Conservation (phyloP, 1,284 basidiomycete genomes). For the Amylostereum areolatum region DNA sequence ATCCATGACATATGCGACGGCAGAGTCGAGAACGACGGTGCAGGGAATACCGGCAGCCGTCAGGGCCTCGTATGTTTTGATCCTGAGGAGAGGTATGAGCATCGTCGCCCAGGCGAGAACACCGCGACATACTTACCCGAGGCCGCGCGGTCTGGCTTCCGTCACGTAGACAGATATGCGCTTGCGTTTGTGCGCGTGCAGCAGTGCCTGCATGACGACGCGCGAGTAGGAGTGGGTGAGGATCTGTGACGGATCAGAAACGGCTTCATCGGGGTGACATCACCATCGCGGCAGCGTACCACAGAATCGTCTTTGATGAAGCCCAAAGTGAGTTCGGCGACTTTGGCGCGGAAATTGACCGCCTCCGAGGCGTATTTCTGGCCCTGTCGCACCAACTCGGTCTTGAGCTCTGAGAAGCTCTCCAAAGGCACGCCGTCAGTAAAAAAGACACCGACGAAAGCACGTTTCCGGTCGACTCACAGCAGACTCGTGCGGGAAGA, state of each 20-base stretch:
- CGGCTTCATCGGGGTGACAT: constrained; percentile 1
- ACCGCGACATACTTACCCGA: constrained; percentile 44
- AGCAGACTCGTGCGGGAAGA: constrained; percentile 77
- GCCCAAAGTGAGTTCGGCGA: constrained; percentile 82
- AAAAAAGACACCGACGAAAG: constrained; percentile 8
- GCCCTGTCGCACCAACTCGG: constrained; percentile 74
- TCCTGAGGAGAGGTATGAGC: constrained; percentile 36
- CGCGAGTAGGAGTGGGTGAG: constrained; percentile 95
- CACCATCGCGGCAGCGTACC: constrained; percentile 37
- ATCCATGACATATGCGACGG: constrained; percentile 96
- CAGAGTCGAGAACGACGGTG: constrained; percentile 92
- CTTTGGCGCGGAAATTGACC: constrained; percentile 84
- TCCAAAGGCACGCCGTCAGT: constrained; percentile 23
- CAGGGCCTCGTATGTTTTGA: constrained; percentile 84
- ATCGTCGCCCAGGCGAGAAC: background rate
- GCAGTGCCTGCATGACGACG: constrained; percentile 90
- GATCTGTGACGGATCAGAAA: constrained; percentile 48
- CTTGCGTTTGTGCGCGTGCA: constrained; percentile 86
- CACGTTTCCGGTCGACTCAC: constrained; percentile 36
- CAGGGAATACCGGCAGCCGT: constrained; percentile 88
- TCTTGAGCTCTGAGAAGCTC: constrained; percentile 80
- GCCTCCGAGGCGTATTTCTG: constrained; percentile 73
- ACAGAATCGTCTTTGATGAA: constrained; percentile 95
- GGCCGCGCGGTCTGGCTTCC: constrained; percentile 83
- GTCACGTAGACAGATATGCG: constrained; percentile 97